A percentile compares a stretch with the other conserved stretches of the same genome.
Evolutionary conservation across 352 stramenopile genomes (phyloP).

Genomic region (Phytophthora pinifolia): DNA sequence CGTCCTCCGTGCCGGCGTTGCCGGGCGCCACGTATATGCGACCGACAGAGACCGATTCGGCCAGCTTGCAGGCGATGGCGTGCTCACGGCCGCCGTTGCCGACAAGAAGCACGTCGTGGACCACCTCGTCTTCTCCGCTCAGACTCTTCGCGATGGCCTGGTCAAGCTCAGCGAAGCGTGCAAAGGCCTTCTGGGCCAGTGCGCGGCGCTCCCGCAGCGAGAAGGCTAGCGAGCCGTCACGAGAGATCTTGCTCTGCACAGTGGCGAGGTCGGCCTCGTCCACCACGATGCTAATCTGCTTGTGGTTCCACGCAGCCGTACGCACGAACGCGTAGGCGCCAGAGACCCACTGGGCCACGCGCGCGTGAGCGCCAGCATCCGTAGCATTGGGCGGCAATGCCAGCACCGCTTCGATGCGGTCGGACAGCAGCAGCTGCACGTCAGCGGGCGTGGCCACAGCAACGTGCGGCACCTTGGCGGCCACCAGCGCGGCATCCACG

Average conservation of each 20-base stretch:
- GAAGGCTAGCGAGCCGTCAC: conserved; percentile 60
- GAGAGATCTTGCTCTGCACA: conserved; percentile 59
- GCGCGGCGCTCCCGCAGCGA: conserved; percentile 69
- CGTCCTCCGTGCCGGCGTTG: conserved; percentile 85
- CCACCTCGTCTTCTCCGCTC: conserved; percentile 48
- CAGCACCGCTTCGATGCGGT: conserved; percentile 71
- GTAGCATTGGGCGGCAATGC: conserved; percentile 45
- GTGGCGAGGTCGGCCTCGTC: conserved; percentile 57
- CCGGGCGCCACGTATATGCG: conserved; percentile 91
- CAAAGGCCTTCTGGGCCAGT: conserved; percentile 82
- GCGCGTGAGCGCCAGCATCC: conserved; percentile 33
- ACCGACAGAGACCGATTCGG: conserved; percentile 69
- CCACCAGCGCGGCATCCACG: conserved; percentile 59
- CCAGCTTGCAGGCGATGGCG: conserved; percentile 94
- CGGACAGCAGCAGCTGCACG: conserved; percentile 66
- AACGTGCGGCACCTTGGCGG: conserved; percentile 76
- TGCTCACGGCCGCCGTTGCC: conserved; percentile 94
- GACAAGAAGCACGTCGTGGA: conserved; percentile 92
- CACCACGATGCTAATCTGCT: conserved; percentile 83
- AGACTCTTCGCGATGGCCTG: conserved; percentile 57
- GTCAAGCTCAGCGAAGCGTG: conserved; percentile 74
- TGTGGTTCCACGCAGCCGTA: conserved; percentile 85
- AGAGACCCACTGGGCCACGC: conserved; percentile 66
- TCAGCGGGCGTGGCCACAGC: conserved; percentile 60
- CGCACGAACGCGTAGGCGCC: conserved; percentile 81